These are phyloP conservation scores for Prillingera fragicola DNA, from an alignment of 1,284 basidiomycete species.

Conservation along the genomic window DNA sequence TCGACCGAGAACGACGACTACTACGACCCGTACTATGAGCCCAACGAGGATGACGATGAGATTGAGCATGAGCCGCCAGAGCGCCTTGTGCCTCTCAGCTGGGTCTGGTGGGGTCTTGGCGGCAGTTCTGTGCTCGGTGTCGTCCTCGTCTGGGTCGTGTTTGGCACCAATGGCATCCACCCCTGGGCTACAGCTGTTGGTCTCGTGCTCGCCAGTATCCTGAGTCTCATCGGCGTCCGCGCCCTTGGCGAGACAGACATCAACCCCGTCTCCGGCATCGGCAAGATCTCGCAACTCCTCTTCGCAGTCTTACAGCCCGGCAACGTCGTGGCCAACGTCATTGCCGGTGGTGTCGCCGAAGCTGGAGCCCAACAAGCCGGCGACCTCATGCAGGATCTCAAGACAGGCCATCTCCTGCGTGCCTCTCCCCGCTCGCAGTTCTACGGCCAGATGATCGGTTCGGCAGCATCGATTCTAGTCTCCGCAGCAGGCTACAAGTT, in stretches of 20 bases:
- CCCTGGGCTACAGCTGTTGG: slow-evolving; percentile 89
- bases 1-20: slow-evolving; percentile 33
- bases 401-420: slow-evolving; percentile 83
- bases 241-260: slow-evolving; percentile 89
- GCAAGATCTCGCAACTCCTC: slow-evolving; percentile 88
- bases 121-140: slow-evolving; percentile 66
- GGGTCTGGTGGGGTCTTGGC: slow-evolving; percentile 68
- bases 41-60: slow-evolving; percentile 50
- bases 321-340: slow-evolving; percentile 90
- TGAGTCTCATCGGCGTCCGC: slow-evolving; percentile 83
- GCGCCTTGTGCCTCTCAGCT: slow-evolving; percentile 69
- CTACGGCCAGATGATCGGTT: slow-evolving; percentile 82
- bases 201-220: slow-evolving; percentile 71
- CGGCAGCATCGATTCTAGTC: slow-evolving; percentile 77
- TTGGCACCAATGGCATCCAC: slow-evolving; percentile 82
- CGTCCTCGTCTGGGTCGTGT: slow-evolving; percentile 75
- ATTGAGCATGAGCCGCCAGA: slow-evolving; percentile 72
- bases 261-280: slow-evolving; percentile 88
- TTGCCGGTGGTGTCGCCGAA: slow-evolving; percentile 92
- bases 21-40: slow-evolving; percentile 31
- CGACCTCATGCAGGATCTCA: slow-evolving; percentile 97
- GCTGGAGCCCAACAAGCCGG: slow-evolving; percentile 96
- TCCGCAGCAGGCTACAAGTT: slow-evolving; percentile 81
- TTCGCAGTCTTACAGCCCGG: slow-evolving; percentile 93
- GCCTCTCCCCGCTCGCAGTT: slow-evolving; percentile 84